A percentile compares a stretch with the other conserved stretches of the same genome.
Conservation (phyloP, 2,329 filamentous ascomycete genomes). For the Hawksworthiomyces lignivorus region DNA sequence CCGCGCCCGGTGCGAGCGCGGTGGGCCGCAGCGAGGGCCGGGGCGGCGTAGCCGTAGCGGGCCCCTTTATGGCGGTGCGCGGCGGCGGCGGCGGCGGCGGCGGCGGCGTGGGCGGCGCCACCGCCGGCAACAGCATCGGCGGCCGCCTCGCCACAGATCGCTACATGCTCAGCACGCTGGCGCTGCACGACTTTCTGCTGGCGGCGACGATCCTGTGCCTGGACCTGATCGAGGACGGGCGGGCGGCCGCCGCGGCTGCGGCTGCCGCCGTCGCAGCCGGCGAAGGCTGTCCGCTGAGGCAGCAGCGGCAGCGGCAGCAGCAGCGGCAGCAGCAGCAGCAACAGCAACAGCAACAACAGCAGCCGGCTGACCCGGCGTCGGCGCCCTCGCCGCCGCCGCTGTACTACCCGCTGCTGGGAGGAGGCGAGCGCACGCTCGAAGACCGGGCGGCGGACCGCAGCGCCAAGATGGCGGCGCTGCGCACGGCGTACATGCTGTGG, state of each 20-base stretch:
- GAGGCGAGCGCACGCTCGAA: slow-evolving; percentile 4
- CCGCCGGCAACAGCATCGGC: slow-evolving; percentile 21
- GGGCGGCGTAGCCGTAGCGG: not conserved
- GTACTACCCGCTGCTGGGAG: not conserved
- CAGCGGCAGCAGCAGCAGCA: not conserved
- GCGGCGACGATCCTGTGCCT: slow-evolving; percentile 55
- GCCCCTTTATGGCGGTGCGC: no score
- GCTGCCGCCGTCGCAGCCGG: no score
- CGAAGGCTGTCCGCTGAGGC: no score
- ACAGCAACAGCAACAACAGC: not conserved
- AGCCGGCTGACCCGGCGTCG: not conserved
- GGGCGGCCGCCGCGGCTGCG: slow-evolving; percentile 17
- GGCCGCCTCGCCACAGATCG: slow-evolving; percentile 44
- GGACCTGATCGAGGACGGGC: slow-evolving; percentile 29
- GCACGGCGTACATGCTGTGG: slow-evolving; percentile 38
- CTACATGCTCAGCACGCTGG: slow-evolving; percentile 49
- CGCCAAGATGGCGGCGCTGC: slow-evolving; percentile 32
- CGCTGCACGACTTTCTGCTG: slow-evolving; percentile 53
- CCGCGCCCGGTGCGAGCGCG: slow-evolving; percentile 16
- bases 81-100: no score
- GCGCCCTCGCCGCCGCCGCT: not conserved
- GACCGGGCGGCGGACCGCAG: slow-evolving; percentile 7
- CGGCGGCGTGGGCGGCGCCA: no score
- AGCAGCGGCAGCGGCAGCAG: not conserved
- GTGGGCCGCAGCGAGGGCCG: not conserved